Evolutionary conservation across 2,329 filamentous ascomycete genomes (phyloP).

Genomic region (Didymella arachidicola): DNA sequence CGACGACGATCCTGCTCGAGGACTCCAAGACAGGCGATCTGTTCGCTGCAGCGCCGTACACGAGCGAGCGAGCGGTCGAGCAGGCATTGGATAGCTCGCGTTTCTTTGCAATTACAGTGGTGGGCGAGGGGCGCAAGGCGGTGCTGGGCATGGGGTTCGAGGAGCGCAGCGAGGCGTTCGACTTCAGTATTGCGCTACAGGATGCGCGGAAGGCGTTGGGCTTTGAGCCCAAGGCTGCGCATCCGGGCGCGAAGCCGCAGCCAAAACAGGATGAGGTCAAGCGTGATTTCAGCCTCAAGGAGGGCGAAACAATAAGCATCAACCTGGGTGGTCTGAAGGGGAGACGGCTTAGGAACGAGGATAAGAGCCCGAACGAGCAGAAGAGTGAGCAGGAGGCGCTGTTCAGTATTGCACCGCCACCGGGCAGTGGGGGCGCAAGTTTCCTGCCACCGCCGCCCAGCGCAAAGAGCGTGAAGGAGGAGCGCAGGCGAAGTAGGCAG

Average conservation of each 20-base stretch:
- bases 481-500: constrained; percentile 63
- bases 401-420: constrained; percentile 81
- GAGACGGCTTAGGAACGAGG: constrained; percentile 50
- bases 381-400: constrained; percentile 56
- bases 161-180: constrained; percentile 84
- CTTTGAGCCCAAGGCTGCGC: constrained; percentile 57
- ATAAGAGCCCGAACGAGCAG: constrained; percentile 49
- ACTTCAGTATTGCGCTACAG: constrained; percentile 81
- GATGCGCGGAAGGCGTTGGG: constrained; percentile 76
- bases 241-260: constrained; percentile 24
- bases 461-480: constrained; percentile 66
- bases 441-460: constrained; percentile 73
- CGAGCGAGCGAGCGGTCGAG: constrained; percentile 70
- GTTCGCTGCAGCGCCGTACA: constrained; percentile 86
- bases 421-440: constrained; percentile 51
- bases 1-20: constrained; percentile 80
- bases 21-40: constrained; percentile 75
- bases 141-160: constrained; percentile 86
- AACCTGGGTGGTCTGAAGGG: constrained; percentile 70
- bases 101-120: constrained; percentile 84
- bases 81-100: constrained; percentile 79
- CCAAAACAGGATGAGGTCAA: constrained; percentile 60
- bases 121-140: constrained; percentile 79
- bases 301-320: constrained; percentile 87
- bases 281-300: constrained; percentile 84